Evolutionary conservation across 202 grass and related monocot species (phyloP).

Genomic region (Setaria italica): DNA sequence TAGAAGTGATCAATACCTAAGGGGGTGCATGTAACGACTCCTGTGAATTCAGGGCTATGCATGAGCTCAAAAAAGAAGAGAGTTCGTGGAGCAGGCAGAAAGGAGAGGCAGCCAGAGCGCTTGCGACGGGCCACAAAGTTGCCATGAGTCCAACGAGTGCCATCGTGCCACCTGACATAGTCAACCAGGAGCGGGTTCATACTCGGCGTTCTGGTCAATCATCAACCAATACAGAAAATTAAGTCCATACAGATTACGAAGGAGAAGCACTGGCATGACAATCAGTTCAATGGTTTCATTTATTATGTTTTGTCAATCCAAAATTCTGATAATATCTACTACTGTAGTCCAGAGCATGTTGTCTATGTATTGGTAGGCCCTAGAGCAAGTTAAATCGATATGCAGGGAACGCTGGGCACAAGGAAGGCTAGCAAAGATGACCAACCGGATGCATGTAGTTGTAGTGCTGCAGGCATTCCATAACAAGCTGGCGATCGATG

Average conservation of each 20-base stretch:
- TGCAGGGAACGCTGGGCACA: not conserved
- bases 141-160: not conserved
- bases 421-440: not conserved
- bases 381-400: not conserved
- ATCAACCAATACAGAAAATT: not conserved
- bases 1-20: slow-evolving; percentile 15
- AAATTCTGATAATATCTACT: not conserved
- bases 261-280: not conserved
- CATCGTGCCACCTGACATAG: not conserved
- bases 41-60: not conserved
- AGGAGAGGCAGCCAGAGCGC: slow-evolving; percentile 25
- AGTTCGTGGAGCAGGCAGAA: slow-evolving; percentile 25
- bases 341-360: not conserved
- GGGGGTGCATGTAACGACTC: slow-evolving; percentile 30
- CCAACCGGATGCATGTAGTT: slow-evolving; percentile 14
- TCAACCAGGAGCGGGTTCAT: slow-evolving; percentile 34
- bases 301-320: not conserved
- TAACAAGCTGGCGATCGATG: not conserved
- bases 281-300: not conserved
- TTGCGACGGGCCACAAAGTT: slow-evolving; percentile 35
- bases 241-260: not conserved
- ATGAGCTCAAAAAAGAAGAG: slow-evolving; percentile 41
- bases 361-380: not conserved
- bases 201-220: not conserved
- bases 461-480: slow-evolving; percentile 37